Evolutionary conservation across 73 alveolate genomes (phyloP), one percentile per base, ranked within the genome.

Genomic region (Paramecium bursaria): DNA sequence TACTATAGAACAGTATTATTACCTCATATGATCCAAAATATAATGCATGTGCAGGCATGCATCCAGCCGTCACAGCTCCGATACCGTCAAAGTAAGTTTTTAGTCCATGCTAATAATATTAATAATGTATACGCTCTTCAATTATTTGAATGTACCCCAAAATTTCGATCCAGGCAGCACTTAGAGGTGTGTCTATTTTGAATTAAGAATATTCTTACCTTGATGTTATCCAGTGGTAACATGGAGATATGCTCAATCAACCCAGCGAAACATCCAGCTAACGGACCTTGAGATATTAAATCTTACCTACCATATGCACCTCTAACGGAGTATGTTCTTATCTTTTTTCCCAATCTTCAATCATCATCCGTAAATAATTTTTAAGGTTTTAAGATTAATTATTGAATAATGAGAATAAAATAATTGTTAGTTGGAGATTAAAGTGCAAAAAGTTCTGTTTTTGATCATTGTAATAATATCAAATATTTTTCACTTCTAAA

Each of bases 41-140:
- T 1, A 93, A 79, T 21, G 97, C 98, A 77, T 94, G 98, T 10
- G 98, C 98, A 17, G 98, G 98, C 85, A 94, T 88, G 74, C 96
- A 92, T n/a, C 98, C 98, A 42, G 90, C 74, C 11, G 96, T 91
- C 13, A 92, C 95, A 5, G 90, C 93, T 11, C 93, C 74, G 25
- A 86, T 93, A 67, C 98, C 98, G 61, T 85, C 85, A 89, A 91
- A 94, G 50, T 86, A 89, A 22, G 93, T 48, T 51, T 75, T 57
- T 31, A 90, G 27, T 14, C 98, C 98, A 31, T 87, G 91, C 74
- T 92, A 88, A 51, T 85, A 74, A 75, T 85, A 85, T 7, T 87
- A 85, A 2, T 75, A 47, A 47, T 60, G 74, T 7, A 87, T 46
- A 15, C 90, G 50, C 44, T 39, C 82, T 47, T 67, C 55, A 67